Base-by-base conservation (phyloP, 345 rosid genomes). In the Raphanus raphanistrum region DNA sequence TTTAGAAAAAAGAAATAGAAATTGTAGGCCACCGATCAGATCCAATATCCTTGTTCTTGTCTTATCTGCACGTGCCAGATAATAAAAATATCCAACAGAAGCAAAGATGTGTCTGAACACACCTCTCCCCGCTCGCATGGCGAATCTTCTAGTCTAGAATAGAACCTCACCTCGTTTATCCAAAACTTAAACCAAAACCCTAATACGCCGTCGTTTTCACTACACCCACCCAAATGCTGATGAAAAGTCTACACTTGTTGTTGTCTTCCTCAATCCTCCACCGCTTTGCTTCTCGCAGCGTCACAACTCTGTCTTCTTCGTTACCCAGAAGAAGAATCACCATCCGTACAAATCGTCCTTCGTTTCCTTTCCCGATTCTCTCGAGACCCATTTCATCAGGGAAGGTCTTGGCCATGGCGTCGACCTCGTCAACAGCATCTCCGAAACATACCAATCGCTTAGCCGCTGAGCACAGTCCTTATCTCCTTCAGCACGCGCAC, bases 401-500 rank as follows among this genome's bases (percentile, higher is more conserved):
- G 54, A 81, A 72, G 79, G 77, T 84, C 66, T 45, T 87, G 2
- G 85, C 88, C 67, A 87, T 87, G 90, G 82, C 88, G 55, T 84
- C 87, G 12, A 68, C 77, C 58, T 83, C 83, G 29, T 68, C 83
- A 2, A 66, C 77, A 50, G 63, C 77, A 50, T 69, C 94, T 70
- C 89, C 71, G 70, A 79, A 73, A 64, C 67, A 83, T 75, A 85
- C 88, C 5, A 92, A 89, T 66, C 93, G 95, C 67, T 90, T 92
- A 68, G 92, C 94, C 10, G 70, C 91, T 4, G 93, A 92, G 84
- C 97, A 90, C 57, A 89, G 93, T 79, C 97, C 97, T 29, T 94
- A 89, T 81, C 94, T 92, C 67, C 98, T 89, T 70, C 98, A 94
- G 71, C 93, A 94, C 66, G 95, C 95, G 9, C 92, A 90, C 71